phyloP scores from a whole-genome alignment of 306 rosid species.

The Ochetophila trinervis region DNA sequence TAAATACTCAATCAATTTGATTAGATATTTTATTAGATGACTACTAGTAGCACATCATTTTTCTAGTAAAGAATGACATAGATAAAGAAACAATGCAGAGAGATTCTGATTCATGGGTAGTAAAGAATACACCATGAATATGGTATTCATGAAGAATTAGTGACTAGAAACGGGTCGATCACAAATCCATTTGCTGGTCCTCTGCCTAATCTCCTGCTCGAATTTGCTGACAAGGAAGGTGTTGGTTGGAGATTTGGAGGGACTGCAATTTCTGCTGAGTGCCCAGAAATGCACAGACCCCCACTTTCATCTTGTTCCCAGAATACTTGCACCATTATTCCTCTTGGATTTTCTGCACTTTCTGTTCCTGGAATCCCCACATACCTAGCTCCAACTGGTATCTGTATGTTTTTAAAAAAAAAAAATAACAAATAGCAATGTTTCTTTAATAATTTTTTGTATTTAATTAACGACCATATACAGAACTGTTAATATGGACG shows the following conservation, averaged over 20 bases:
- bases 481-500: too few species aligned
- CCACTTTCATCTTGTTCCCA: slow-evolving; percentile 90
- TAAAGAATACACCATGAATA: too few species aligned
- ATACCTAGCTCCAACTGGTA: slow-evolving; percentile 68
- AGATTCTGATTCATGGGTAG: too few species aligned
- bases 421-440: neutral
- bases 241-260: slow-evolving; percentile 36
- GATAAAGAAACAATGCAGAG: too few species aligned
- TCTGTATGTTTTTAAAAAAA: slow-evolving; percentile 35
- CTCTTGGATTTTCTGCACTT: slow-evolving; percentile 56
- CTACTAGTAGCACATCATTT: too few species aligned
- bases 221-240: slow-evolving; percentile 27
- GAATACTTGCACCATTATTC: slow-evolving; percentile 71
- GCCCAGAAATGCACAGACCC: slow-evolving; percentile 61
- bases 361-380: slow-evolving; percentile 81
- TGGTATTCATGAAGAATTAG: too few species aligned
- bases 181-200: slow-evolving; percentile 45
- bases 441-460: too few species aligned
- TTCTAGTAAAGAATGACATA: too few species aligned
- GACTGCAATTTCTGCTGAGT: slow-evolving; percentile 47
- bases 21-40: too few species aligned
- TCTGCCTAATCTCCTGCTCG: neutral
- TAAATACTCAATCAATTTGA: too few species aligned
- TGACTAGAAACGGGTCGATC: slow-evolving; percentile 38
- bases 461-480: too few species aligned